phyloP scores from a whole-genome alignment of 257 asterid genomes.

The Petunia axillaris region DNA sequence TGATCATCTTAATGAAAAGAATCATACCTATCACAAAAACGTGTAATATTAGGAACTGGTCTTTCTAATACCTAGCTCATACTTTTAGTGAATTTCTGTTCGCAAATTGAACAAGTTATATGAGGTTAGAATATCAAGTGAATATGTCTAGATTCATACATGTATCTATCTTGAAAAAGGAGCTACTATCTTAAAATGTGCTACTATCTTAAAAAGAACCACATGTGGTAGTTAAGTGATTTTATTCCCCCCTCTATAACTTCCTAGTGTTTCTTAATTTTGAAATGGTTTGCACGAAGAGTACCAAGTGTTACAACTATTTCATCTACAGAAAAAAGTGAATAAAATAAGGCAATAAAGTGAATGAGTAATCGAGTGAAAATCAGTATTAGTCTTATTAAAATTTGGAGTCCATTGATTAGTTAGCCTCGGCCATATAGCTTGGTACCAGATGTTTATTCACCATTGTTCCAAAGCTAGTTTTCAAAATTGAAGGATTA shows the following conservation, averaged over 20 bases:
- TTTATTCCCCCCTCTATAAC: neutral
- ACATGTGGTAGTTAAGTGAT: constrained; percentile 1
- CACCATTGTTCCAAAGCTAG: neutral
- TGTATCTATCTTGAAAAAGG: neutral
- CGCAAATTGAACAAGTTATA: neutral
- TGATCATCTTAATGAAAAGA: no score
- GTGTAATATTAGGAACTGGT: neutral
- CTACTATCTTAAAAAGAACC: neutral
- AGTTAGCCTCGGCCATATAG: constrained; percentile 1
- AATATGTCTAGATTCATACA: no score
- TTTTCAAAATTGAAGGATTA: neutral
- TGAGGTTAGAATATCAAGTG: no score
- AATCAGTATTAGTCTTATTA: neutral
- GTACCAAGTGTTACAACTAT: neutral
- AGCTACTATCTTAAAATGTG: neutral
- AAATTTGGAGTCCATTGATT: neutral
- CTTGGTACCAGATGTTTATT: neutral
- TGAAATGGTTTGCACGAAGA: neutral
- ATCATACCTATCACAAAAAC: neutral
- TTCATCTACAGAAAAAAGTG: neutral
- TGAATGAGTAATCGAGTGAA: neutral
- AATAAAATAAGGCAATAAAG: neutral
- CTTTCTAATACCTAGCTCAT: no score
- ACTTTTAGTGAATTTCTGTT: neutral
- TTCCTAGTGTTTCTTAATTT: constrained; percentile 18